Conservation (phyloP, 306 rosid genomes). For the Vachellia pachyceras region DNA sequence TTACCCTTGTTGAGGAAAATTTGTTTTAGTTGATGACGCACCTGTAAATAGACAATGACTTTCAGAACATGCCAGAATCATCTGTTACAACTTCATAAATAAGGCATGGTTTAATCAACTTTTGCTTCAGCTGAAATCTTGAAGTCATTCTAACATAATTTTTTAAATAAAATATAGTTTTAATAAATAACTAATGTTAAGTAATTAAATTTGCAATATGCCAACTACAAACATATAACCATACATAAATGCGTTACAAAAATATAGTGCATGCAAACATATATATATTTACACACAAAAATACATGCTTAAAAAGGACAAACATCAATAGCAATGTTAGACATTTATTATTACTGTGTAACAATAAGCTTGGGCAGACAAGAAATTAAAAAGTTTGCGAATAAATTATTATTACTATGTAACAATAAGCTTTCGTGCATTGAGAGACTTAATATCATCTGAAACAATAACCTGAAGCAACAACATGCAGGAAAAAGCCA, state of each 20-base stretch:
- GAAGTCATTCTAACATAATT: background rate
- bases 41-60: slow-evolving; percentile 59
- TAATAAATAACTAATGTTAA: background rate
- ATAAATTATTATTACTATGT: slow-evolving; percentile 57
- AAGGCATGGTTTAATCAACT: background rate
- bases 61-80: slow-evolving; percentile 6
- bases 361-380: background rate
- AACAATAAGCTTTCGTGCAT: slow-evolving; percentile 72
- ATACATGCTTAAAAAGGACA: background rate
- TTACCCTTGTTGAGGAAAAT: slow-evolving; percentile 91
- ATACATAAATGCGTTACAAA: background rate
- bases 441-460: slow-evolving; percentile 77
- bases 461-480: slow-evolving; percentile 58
- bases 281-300: background rate
- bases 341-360: no score
- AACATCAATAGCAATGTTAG: slow-evolving; percentile 16
- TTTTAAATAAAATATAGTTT: background rate
- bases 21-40: slow-evolving; percentile 72
- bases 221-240: background rate
- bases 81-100: background rate
- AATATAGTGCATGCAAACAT: background rate
- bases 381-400: background rate
- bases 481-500: slow-evolving; percentile 35
- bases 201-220: background rate
- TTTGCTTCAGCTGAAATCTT: background rate